Base-by-base conservation (phyloP, 257 asterid genomes). In the Thymus quinquecostatus region DNA sequence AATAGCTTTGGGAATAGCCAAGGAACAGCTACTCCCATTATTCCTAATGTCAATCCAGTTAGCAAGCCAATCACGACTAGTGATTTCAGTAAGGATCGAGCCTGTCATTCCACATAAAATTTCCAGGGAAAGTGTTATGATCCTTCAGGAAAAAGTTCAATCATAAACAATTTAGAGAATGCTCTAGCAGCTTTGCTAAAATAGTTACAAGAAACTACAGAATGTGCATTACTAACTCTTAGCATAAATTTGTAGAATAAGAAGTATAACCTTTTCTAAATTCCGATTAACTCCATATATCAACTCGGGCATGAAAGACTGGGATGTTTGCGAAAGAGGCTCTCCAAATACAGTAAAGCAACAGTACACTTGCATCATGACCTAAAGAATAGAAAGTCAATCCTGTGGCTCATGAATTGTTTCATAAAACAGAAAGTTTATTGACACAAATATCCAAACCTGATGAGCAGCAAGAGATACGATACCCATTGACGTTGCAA, bases 261-360 rank as follows among this genome's bases (percentile, higher is more conserved):
- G 80, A 63, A 55, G n/a, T 67, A 73, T 72, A 34, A 93, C 98
- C 97, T 94, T 94, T 38, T 84, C 54, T 74, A 89, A 82, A 82
- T 83, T 91, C 66, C 93, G 87, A 47, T 86, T 89, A 49, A 82
- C 91, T 83, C 97, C 99, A 79, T 85, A 88, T 50, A 94, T 70
- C 77, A 88, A 75, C 83, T 91, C 98, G 0, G 97, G 99, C 96
- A 94, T 89, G 84, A 87, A 94, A 49, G 98, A 86, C 81, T 94
- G 99, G 27, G 97, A 95, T 8, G 99, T 94, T 79, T 94, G 98
- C 69, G 99, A 94, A 60, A 94, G 97, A 71, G 98, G 97, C 77
- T 94, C 98, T 65, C 96, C 96, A 84, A 84, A 91, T 66, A 94
- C 95, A 8, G 98, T 71, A 79, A 93, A 94, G 86, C 88, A 79